Base-by-base conservation (phyloP, 2,329 filamentous ascomycete species). In the Aspergillus sp. region DNA sequence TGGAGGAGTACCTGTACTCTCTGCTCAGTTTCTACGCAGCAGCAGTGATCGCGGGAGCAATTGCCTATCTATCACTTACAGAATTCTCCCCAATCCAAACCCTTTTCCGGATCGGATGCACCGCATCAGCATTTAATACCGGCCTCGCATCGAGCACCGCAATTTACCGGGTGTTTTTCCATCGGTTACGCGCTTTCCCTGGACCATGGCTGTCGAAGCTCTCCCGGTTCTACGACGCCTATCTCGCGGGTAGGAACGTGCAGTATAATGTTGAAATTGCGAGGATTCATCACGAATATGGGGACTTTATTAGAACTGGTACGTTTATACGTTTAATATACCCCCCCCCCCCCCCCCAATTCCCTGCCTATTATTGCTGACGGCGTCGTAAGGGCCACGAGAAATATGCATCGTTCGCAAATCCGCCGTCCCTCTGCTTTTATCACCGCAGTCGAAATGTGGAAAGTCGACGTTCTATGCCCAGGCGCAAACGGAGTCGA, bases 301-400 rank as follows among this genome's bases (percentile, higher is more conserved):
- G 71, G 0, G 66, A 70, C 27, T 69, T 68, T 47, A 62, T 73
- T 12, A 62, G 70, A 17, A 61, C 67, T 12, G 67, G 70, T 68
- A 40, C 40, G 49, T 53, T 21, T 3, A 4, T 19, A 19, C 19
- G 19, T 19, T 19, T 1, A 19, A 19, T 19, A 19, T 19, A 17
- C 17, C 17, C 17, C 17, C 17, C 17, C 17, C n/a, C n/a, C n/a
- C n/a, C n/a, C n/a, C n/a, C n/a, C n/a, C n/a, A n/a, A 17, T 17
- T 17, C 17, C 17, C 19, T 6, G 8, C 15, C 4, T 23, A 3
- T 8, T 19, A 43, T 6, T 23, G 11, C 4, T n/a, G n/a, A 27
- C 17, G 31, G 23, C 15, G 23, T 23, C 14, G 3, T 8, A 6
- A 49, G 46, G 46, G 1, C 47, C 47, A 4, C 33, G 47, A 39